Conservation (phyloP, 208 protist genomes). For the Zelonia costaricensis region DNA sequence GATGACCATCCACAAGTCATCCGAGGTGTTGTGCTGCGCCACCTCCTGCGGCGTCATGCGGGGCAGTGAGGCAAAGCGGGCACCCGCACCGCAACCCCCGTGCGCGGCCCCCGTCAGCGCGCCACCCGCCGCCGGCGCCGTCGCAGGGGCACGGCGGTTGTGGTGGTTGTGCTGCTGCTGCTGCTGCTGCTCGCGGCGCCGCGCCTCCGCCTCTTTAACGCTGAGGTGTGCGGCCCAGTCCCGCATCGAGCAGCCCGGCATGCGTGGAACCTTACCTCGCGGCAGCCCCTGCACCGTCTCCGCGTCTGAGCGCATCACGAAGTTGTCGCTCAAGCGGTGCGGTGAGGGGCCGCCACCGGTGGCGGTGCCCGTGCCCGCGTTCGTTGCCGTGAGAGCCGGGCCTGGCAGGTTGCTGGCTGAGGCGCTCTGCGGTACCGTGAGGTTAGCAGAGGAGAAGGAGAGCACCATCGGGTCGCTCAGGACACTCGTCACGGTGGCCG, state of each 20-base stretch:
- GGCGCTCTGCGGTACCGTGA: constrained; percentile 17
- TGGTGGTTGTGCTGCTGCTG: too few species aligned
- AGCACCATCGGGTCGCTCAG: constrained; percentile 8
- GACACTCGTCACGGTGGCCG: constrained; percentile 7
- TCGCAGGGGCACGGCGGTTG: too few species aligned
- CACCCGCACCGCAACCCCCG: background rate
- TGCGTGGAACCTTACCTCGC: constrained; percentile 23
- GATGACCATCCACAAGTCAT: constrained; percentile 82
- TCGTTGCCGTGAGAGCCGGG: background rate
- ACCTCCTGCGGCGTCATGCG: constrained; percentile 54
- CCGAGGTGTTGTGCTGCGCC: constrained; percentile 44
- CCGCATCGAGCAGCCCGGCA: constrained; percentile 41
- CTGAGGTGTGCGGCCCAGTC: constrained; percentile 40
- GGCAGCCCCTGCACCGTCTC: constrained; percentile 21
- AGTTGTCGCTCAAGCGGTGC: constrained; percentile 1
- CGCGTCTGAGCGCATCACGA: constrained; percentile 24
- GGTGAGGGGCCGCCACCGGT: background rate
- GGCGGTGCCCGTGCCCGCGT: background rate
- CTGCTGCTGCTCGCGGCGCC: constrained; percentile 12
- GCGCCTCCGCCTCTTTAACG: constrained; percentile 11
- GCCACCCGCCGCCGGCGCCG: too few species aligned
- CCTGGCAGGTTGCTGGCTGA: constrained; percentile 5
- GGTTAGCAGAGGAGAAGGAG: constrained; percentile 16
- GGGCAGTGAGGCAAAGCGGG: constrained; percentile 15
- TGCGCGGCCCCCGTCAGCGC: too few species aligned